Percentiles rank a stretch among this genome's conserved stretches.
These are phyloP conservation scores for Aureobasidium sp. DNA, from an alignment of 2,329 filamentous ascomycete genomes.

Conservation along the genomic window DNA sequence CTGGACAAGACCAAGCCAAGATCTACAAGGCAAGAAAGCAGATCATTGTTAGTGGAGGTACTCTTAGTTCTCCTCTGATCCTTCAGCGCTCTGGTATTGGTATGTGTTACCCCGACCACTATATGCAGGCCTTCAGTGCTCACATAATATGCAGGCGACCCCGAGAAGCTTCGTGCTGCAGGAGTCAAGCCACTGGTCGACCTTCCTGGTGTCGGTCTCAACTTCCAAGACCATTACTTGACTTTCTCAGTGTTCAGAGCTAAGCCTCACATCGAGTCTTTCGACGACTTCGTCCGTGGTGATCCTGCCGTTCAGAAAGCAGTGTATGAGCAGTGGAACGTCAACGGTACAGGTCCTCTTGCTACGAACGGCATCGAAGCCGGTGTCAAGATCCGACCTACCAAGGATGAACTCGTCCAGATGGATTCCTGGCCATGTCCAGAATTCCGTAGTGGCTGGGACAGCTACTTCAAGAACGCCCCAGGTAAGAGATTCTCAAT, in stretches of 20 bases:
- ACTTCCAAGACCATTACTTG: constrained; percentile 70
- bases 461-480: constrained; percentile 76
- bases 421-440: constrained; percentile 67
- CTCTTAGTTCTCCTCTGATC: constrained; percentile 64
- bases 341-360: constrained; percentile 69
- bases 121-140: background rate
- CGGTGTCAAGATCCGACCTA: constrained; percentile 69
- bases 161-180: constrained; percentile 59
- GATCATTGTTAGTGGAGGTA: constrained; percentile 65
- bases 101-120: background rate
- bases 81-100: constrained; percentile 66
- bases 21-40: constrained; percentile 63
- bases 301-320: constrained; percentile 64
- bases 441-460: constrained; percentile 67
- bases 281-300: constrained; percentile 71
- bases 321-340: constrained; percentile 69
- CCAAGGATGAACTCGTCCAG: constrained; percentile 55
- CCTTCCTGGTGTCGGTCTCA: constrained; percentile 64
- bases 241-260: constrained; percentile 64
- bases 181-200: constrained; percentile 63
- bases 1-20: constrained; percentile 42
- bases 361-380: constrained; percentile 71
- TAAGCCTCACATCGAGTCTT: constrained; percentile 67
- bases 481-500: no score
- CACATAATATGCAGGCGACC: constrained; percentile 40